Base-by-base conservation (phyloP, 805 yeast species). In the Metschnikowia lunata region DNA sequence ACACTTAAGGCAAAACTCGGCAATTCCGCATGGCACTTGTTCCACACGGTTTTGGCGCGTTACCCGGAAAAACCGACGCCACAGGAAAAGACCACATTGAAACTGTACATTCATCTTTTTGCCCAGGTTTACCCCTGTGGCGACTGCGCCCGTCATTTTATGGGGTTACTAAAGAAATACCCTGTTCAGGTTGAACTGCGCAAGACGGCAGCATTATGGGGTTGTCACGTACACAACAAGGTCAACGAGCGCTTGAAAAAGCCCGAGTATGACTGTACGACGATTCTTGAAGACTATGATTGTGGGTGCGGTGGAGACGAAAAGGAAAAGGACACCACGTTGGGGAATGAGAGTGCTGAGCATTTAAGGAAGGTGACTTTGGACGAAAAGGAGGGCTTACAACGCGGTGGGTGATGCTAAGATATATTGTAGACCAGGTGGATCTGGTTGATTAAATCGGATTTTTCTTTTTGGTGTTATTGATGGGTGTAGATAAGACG, bases 121-220 rank as follows among this genome's bases (percentile, higher is more conserved):
- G 89, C 93, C 1, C 88, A 90, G 56, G 91, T 93, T 8, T 93
- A 93, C 52, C 99, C 99, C 0, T 91, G 98, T 66, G 96, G 96
- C 4, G 97, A 91, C 61, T 93, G 98, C 66, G 97, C 99, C 0
- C 73, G 87, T 51, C 98, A 93, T 63, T 93, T 93, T 63, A 84
- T 78, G 51, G 66, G 77, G 58, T 66, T 91, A 51, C 65, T 93
- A 45, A 58, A 69, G 45, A 74, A 83, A 55, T 82, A 71, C 57
- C 98, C 99, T 1, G 97, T 96, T 2, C 99, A 93, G 58, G 74
- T 84, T 4, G 71, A 79, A 7, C 75, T 85, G 18, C 74, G 96
- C 46, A 80, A 81, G 49, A 76, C 79, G 3, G 98, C 99, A 1
- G 88, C 96, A 0, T 67, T 87, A 51, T 93, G 99, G 99, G 99